These are phyloP conservation scores for Pichia kudriavzevii DNA, from an alignment of 1,139 yeast species.

Conservation along the genomic window DNA sequence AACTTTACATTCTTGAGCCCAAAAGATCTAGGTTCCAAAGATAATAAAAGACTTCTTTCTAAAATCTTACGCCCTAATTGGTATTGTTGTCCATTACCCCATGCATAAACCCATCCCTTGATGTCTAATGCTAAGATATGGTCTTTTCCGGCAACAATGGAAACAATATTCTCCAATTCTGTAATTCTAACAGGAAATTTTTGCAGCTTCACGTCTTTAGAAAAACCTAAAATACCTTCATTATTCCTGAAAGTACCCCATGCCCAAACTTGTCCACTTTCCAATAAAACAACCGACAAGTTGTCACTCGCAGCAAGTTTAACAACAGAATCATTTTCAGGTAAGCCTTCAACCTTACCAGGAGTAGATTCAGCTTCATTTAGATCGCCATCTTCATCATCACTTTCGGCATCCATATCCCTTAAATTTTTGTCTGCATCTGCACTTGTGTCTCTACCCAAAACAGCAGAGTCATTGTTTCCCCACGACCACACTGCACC, in stretches of 20 bases:
- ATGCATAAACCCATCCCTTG: slow-evolving; percentile 82
- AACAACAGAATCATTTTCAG: slow-evolving; percentile 50
- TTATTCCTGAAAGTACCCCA: slow-evolving; percentile 97
- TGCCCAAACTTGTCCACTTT: slow-evolving; percentile 84
- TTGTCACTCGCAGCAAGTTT: slow-evolving; percentile 93
- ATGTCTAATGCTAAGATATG: slow-evolving; percentile 78
- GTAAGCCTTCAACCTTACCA: slow-evolving; percentile 60
- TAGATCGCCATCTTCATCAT: slow-evolving; percentile 59
- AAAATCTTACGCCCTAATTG: slow-evolving; percentile 81
- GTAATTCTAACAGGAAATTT: slow-evolving; percentile 56
- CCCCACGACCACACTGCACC: slow-evolving; percentile 97
- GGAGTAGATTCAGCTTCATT: slow-evolving; percentile 90
- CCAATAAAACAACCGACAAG: slow-evolving; percentile 70
- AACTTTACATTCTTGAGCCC: slow-evolving; percentile 70
- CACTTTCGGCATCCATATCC: slow-evolving; percentile 52
- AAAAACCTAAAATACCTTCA: slow-evolving; percentile 85
- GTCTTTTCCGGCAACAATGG: slow-evolving; percentile 87
- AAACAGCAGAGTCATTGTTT: slow-evolving; percentile 81
- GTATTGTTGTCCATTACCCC: slow-evolving; percentile 95
- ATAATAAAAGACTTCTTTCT: slow-evolving; percentile 65
- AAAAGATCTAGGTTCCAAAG: slow-evolving; percentile 70
- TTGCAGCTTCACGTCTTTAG: slow-evolving; percentile 58
- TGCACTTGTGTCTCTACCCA: slow-evolving; percentile 78
- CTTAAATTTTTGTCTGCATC: slow-evolving; percentile 50
- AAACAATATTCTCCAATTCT: slow-evolving; percentile 64